Conservation (phyloP, 148 eudicot species). For the Vaccinium vitisidaea region DNA sequence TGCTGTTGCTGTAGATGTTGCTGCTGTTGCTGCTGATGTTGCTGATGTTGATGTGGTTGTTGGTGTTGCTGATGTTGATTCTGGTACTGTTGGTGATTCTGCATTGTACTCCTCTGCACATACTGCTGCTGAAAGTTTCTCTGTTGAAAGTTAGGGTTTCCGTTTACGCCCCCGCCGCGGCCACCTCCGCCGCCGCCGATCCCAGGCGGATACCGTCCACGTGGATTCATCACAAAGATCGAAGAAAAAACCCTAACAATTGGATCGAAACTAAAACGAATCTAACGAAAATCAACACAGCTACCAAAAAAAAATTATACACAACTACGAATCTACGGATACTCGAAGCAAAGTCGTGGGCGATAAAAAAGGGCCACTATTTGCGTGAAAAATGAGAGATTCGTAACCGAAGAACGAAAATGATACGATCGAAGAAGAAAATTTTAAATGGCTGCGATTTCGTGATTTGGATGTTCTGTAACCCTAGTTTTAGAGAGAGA, state of each 20-base stretch:
- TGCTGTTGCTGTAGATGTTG: slow-evolving; percentile 31
- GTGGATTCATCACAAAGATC: slow-evolving; percentile 16
- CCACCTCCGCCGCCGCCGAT: slow-evolving; percentile 51
- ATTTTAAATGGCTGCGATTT: neutral
- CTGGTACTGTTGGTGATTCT: slow-evolving; percentile 33
- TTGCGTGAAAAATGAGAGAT: slow-evolving; percentile 10
- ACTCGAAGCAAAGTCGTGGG: slow-evolving; percentile 14
- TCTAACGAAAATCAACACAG: neutral
- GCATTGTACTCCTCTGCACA: slow-evolving; percentile 37
- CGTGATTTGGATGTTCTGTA: neutral
- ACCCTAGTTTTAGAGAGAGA: slow-evolving; percentile 2
- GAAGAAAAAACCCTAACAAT: slow-evolving; percentile 9
- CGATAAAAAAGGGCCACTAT: neutral
- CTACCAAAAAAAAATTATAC: neutral
- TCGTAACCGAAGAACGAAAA: neutral
- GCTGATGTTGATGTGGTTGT: slow-evolving; percentile 31
- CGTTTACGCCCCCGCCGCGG: slow-evolving; percentile 30
- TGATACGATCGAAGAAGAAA: neutral
- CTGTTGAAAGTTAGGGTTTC: slow-evolving; percentile 53
- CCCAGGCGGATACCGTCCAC: slow-evolving; percentile 73
- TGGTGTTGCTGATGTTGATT: slow-evolving; percentile 38
- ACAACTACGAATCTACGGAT: slow-evolving; percentile 6
- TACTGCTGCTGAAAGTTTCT: slow-evolving; percentile 48
- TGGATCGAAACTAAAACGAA: slow-evolving; percentile 11
- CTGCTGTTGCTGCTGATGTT: slow-evolving; percentile 37